A percentile compares a stretch with the other conserved stretches of the same genome.
These are phyloP conservation scores for Artemisia tridentata DNA, from an alignment of 129 eudicot genomes.

Conservation along the genomic window DNA sequence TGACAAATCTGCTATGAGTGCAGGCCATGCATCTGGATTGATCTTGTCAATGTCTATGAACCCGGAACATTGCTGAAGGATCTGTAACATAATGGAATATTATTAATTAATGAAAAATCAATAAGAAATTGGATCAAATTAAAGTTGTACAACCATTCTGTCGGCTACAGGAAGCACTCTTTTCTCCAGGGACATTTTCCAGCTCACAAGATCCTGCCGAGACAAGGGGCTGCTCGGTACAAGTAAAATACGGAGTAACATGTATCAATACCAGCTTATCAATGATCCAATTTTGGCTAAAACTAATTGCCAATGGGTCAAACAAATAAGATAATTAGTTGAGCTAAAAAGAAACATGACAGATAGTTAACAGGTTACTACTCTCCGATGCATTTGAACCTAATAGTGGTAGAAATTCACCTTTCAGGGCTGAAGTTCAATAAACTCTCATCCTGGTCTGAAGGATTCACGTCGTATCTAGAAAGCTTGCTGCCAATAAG, in stretches of 20 bases:
- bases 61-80: constrained; percentile 74
- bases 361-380: background rate
- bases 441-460: constrained; percentile 54
- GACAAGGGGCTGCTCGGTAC: constrained; percentile 63
- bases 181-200: constrained; percentile 94
- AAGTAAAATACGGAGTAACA: no score
- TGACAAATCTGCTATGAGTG: constrained; percentile 80
- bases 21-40: constrained; percentile 94
- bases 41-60: constrained; percentile 89
- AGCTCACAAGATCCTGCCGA: constrained; percentile 97
- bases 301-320: no score
- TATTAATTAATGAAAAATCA: no score
- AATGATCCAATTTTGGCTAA: no score
- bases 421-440: constrained; percentile 76
- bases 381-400: constrained; percentile 80
- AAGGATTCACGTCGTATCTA: constrained; percentile 64
- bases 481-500: constrained; percentile 95
- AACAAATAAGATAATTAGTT: no score
- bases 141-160: constrained; percentile 47
- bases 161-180: constrained; percentile 79
- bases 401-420: constrained; percentile 61
- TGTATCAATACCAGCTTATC: no score
- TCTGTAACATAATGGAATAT: constrained; percentile 32
- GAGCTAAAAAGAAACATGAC: no score
- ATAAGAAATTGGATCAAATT: no score